These are phyloP conservation scores for Backusella morwellensis DNA, from an alignment of 192 early-diverging fungal genomes.

Conservation along the genomic window DNA sequence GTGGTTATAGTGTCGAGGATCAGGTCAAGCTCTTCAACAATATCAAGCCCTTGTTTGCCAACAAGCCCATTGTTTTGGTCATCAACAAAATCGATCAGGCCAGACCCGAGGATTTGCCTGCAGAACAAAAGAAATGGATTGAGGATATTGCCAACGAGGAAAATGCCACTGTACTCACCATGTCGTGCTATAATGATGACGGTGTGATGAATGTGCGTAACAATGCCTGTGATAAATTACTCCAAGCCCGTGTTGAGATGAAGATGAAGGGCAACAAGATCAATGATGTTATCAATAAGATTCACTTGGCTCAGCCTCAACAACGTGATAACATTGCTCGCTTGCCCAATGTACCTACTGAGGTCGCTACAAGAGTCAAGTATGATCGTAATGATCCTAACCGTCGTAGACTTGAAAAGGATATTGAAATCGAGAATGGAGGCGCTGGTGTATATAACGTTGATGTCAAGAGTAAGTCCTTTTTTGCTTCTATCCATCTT, in stretches of 20 bases:
- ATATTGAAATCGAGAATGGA: constrained; percentile 86
- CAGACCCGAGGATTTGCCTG: constrained; percentile 77
- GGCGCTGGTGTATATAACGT: constrained; percentile 97
- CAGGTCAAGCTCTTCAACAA: constrained; percentile 89
- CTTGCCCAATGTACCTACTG: constrained; percentile 80
- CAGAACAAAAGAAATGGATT: constrained; percentile 71
- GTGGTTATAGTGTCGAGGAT: constrained; percentile 94
- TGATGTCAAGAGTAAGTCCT: constrained; percentile 78
- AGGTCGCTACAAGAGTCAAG: constrained; percentile 62
- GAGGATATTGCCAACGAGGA: constrained; percentile 71
- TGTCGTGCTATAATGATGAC: constrained; percentile 91
- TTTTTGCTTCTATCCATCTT: too few species aligned
- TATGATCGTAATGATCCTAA: constrained; percentile 83
- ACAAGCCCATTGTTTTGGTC: constrained; percentile 95
- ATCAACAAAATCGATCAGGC: constrained; percentile 95
- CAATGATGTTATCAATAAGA: constrained; percentile 89
- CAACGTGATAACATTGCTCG: constrained; percentile 83
- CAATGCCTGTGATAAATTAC: constrained; percentile 88
- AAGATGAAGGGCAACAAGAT: constrained; percentile 93
- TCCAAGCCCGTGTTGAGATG: constrained; percentile 90
- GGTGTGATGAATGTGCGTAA: constrained; percentile 97
- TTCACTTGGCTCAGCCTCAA: constrained; percentile 89
- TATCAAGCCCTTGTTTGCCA: constrained; percentile 97
- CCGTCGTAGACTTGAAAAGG: constrained; percentile 80
- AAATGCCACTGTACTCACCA: constrained; percentile 71